A percentile compares a stretch with the other conserved stretches of the same genome.
Evolutionary conservation across 495 filamentous ascomycete species (phyloP).

Genomic region (Trichoderma asperelloides): DNA sequence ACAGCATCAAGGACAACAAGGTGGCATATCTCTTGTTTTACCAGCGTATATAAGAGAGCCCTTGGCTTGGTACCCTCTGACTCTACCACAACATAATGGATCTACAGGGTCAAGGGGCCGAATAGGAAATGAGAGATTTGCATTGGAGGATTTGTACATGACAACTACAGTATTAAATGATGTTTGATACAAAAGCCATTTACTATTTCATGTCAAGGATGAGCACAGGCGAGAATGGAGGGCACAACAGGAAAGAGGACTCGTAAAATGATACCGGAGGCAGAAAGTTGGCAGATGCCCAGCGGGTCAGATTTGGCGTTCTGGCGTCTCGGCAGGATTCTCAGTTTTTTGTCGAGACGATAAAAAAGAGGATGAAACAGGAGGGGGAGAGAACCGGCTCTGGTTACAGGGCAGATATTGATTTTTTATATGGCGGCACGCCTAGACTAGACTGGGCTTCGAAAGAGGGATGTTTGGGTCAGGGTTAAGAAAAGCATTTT

Average conservation of each 20-base stretch:
- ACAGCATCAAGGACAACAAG: constrained; percentile 80
- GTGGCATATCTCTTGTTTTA: constrained; percentile 97
- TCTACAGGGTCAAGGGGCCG: neutral
- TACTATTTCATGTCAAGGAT: neutral
- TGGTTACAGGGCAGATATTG: neutral
- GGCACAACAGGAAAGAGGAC: neutral
- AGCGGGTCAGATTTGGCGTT: neutral
- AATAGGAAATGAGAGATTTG: neutral
- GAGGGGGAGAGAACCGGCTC: neutral
- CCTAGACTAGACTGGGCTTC: neutral
- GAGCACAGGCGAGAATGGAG: neutral
- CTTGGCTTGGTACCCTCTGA: neutral
- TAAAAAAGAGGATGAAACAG: neutral
- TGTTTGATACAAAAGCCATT: neutral
- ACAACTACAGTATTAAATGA: neutral
- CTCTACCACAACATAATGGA: neutral
- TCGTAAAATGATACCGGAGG: neutral
- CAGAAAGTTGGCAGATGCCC: neutral
- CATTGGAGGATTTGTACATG: neutral
- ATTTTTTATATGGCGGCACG: neutral
- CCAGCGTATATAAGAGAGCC: constrained; percentile 51
- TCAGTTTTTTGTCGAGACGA: neutral
- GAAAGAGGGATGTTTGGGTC: neutral
- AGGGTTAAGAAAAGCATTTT: neutral
- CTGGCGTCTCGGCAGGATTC: constrained; percentile 1